Conservation (phyloP, 2,329 filamentous ascomycete species). For the Penicillium verrucosum region DNA sequence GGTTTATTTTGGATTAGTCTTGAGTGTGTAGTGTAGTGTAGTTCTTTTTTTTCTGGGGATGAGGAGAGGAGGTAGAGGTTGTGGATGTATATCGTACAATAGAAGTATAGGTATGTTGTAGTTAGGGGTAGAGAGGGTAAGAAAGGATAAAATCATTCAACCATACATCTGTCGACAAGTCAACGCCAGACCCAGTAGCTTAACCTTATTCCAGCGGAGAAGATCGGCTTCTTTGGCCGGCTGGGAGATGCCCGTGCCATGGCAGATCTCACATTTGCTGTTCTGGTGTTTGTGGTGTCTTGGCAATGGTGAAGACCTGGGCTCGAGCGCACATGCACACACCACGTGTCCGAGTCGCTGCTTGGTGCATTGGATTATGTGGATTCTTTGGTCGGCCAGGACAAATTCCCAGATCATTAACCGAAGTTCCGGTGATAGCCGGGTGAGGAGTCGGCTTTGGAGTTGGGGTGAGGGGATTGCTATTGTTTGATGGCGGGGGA, state of each 20-base stretch:
- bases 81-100: neutral
- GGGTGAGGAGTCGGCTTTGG: slow-evolving; percentile 30
- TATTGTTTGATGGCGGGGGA: slow-evolving; percentile 16
- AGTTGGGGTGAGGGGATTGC: slow-evolving; percentile 19
- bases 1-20: neutral
- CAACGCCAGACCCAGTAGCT: slow-evolving; percentile 30
- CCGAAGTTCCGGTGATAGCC: slow-evolving; percentile 36
- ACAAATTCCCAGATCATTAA: slow-evolving; percentile 38
- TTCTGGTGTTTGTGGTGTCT: neutral
- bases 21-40: neutral
- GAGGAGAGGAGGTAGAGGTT: neutral
- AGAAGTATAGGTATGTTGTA: too few relatives aligned
- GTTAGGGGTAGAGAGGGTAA: neutral
- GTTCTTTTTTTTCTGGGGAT: neutral
- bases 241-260: slow-evolving; percentile 28
- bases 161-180: slow-evolving; percentile 39
- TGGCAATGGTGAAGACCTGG: neutral
- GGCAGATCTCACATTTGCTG: slow-evolving; percentile 33
- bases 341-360: slow-evolving; percentile 33
- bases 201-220: neutral
- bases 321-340: slow-evolving; percentile 21
- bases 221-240: slow-evolving; percentile 24
- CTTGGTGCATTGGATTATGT: slow-evolving; percentile 36
- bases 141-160: neutral
- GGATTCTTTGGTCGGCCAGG: slow-evolving; percentile 31